These are phyloP conservation scores for Aspergillus novoparasiticus DNA, from an alignment of 2,329 filamentous ascomycete species.

Conservation along the genomic window DNA sequence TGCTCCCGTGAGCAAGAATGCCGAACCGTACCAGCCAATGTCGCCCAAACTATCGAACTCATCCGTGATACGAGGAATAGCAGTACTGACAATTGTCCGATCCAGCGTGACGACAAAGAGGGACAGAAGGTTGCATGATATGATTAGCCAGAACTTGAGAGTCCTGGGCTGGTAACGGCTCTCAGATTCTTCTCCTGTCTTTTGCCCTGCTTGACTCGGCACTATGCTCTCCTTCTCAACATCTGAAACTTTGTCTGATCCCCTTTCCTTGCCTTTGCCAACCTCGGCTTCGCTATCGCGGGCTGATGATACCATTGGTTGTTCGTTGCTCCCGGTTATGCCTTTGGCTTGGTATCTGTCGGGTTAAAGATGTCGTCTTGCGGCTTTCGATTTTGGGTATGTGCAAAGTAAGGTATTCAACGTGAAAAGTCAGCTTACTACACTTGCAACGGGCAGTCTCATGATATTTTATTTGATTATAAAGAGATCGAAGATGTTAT, in stretches of 20 bases:
- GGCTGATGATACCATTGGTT: neutral
- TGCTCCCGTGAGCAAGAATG: slow-evolving; percentile 34
- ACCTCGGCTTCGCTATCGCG: neutral
- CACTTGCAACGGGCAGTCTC: too few species aligned
- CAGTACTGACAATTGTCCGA: slow-evolving; percentile 35
- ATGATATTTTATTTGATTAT: too few species aligned
- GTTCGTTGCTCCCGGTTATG: neutral
- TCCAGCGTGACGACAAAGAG: slow-evolving; percentile 4
- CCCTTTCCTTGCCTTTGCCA: neutral
- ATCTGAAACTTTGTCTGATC: neutral
- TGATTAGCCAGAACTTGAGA: neutral
- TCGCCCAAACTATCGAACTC: slow-evolving; percentile 39
- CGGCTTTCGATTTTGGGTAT: too few species aligned
- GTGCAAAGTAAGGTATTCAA: too few species aligned
- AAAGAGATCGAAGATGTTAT: neutral
- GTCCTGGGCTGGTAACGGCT: neutral
- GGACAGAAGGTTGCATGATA: neutral
- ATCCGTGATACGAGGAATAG: slow-evolving; percentile 38
- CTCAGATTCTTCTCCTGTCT: neutral
- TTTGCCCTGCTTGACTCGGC: neutral
- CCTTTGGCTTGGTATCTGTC: neutral
- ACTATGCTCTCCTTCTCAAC: neutral
- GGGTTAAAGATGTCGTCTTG: too few species aligned
- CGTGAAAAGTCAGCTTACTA: too few species aligned
- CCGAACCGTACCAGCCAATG: slow-evolving; percentile 40